Evolutionary conservation across 1,139 yeast species (phyloP), one percentile per base, ranked within the genome.

Genomic region (Suhomyces bolitotheri): DNA sequence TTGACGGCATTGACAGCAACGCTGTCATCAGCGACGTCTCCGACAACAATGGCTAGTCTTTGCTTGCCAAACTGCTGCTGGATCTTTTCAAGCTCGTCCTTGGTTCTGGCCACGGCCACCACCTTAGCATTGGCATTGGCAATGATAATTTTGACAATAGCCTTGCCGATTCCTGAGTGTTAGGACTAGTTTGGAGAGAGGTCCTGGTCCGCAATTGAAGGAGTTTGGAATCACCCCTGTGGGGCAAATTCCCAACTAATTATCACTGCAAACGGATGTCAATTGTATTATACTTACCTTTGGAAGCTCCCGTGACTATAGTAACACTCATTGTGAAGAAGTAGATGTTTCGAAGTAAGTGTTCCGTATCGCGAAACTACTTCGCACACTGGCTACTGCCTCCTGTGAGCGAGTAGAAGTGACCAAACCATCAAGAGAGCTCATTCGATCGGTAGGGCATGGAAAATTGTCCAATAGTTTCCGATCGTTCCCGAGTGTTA

Each of bases 141-240:
- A 9, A 87, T 64, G 24, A 82, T 58, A 5, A 68, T 54, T 25
- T 74, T 70, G 7, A 83, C 88, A 48, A 84, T 77, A 3, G 90
- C 71, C 21, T 71, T 74, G 7, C 97, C 97, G 53, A 89, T 82
- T 2, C 97, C 96, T 68, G 39, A 21, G 38, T n/a, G n/a, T n/a
- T n/a, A n/a, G n/a, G n/a, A n/a, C n/a, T n/a, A n/a, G 40, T 14
- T 10, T 4, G 20, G 14, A 19, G 16, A 15, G 21, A 19, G 27
- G 20, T 14, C n/a, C n/a, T n/a, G n/a, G n/a, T n/a, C n/a, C n/a
- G n/a, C n/a, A n/a, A n/a, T n/a, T n/a, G n/a, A n/a, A n/a, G n/a
- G n/a, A n/a, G n/a, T n/a, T n/a, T 11, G 27, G 11, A 15, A 25
- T n/a, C 12, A n/a, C n/a, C n/a, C n/a, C n/a, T n/a, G n/a, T n/a